phyloP scores from a whole-genome alignment of 805 yeast genomes.

The Saccharomycopsis sp. region DNA sequence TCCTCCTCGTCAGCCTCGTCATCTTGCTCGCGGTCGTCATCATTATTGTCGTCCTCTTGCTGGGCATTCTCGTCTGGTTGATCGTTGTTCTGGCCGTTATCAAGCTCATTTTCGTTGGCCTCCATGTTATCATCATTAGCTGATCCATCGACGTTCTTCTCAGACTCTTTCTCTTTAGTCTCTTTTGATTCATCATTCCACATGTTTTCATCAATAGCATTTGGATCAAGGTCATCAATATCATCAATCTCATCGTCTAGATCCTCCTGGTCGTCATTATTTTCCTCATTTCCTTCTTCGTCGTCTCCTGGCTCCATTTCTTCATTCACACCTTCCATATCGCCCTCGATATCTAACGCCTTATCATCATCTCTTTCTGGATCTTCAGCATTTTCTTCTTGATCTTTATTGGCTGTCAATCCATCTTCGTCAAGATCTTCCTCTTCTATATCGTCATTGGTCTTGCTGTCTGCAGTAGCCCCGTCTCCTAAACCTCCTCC shows the following conservation, averaged over 20 bases:
- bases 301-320: slow-evolving; percentile 62
- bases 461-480: slow-evolving; percentile 66
- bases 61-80: slow-evolving; percentile 30
- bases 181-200: slow-evolving; percentile 91
- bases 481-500: slow-evolving; percentile 89
- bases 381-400: slow-evolving; percentile 48
- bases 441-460: slow-evolving; percentile 79
- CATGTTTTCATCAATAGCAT: slow-evolving; percentile 94
- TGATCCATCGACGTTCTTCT: slow-evolving; percentile 54
- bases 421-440: slow-evolving; percentile 78
- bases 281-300: slow-evolving; percentile 42
- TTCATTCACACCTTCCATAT: slow-evolving; percentile 91
- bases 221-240: slow-evolving; percentile 84
- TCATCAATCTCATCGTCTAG: slow-evolving; percentile 87
- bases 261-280: slow-evolving; percentile 55
- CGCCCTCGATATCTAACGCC: slow-evolving; percentile 93
- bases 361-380: slow-evolving; percentile 70
- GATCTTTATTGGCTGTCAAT: slow-evolving; percentile 46
- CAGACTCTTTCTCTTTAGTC: slow-evolving; percentile 76
- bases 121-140: slow-evolving; percentile 50
- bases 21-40: slow-evolving; percentile 31
- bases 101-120: slow-evolving; percentile 34
- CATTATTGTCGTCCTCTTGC: slow-evolving; percentile 27
- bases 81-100: slow-evolving; percentile 35
- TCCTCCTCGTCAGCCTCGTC: slow-evolving; percentile 33